These are phyloP conservation scores for Boletus rubropictus DNA, from an alignment of 768 basidiomycete genomes.

Conservation along the genomic window DNA sequence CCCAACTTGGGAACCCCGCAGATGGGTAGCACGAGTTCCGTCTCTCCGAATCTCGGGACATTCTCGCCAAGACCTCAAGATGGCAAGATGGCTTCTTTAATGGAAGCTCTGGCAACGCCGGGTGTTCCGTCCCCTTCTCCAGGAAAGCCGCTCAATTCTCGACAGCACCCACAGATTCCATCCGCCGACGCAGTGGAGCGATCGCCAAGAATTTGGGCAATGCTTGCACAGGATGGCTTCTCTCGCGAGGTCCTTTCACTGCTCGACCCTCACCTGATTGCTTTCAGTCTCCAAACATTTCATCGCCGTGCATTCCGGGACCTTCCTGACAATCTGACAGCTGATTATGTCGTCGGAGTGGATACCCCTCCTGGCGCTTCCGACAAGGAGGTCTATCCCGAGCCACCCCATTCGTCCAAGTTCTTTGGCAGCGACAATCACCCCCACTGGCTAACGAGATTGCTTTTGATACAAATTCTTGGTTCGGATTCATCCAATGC, in stretches of 20 bases:
- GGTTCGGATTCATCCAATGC: conserved; percentile 47
- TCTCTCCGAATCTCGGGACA: conserved; percentile 42
- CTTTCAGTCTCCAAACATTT: conserved; percentile 57
- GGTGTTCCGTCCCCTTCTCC: conserved; percentile 14
- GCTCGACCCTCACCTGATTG: conserved; percentile 57
- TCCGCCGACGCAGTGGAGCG: conserved; percentile 21
- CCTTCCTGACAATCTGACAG: conserved; percentile 50
- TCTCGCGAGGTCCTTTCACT: conserved; percentile 59
- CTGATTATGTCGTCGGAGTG: conserved; percentile 36
- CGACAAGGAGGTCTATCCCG: conserved; percentile 5
- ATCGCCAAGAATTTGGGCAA: conserved; percentile 41
- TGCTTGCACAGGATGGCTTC: conserved; percentile 60
- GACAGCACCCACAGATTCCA: conserved; percentile 20
- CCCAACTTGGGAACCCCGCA: conserved; percentile 27
- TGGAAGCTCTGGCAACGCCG: conserved; percentile 38
- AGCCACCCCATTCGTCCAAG: conserved; percentile 21
- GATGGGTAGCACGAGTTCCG: conserved; percentile 1
- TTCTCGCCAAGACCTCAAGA: conserved; percentile 53
- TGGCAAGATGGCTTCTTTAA: conserved; percentile 38
- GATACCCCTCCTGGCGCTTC: conserved; percentile 18
- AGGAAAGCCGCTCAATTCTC: conserved; percentile 21
- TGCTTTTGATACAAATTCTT: conserved; percentile 66
- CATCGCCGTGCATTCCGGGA: conserved; percentile 50
- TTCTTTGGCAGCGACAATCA: conserved; percentile 65
- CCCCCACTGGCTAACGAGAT: conserved; percentile 78